A percentile compares a stretch with the other conserved stretches of the same genome.
These are phyloP conservation scores for Rauvolfia tetraphylla DNA, from an alignment of 257 asterid genomes.

Conservation along the genomic window DNA sequence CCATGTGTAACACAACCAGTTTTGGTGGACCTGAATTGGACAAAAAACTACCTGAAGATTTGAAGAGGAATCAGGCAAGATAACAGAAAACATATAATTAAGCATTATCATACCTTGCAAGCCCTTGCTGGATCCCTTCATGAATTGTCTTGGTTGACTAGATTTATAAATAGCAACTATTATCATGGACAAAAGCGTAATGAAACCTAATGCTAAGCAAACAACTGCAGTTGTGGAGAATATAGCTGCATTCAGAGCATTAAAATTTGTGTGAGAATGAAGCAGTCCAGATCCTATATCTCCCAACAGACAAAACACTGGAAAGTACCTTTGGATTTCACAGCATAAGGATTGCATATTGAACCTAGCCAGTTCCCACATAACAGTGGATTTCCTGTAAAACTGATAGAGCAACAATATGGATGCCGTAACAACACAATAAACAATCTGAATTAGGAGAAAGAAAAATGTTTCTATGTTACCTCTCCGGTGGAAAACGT, in stretches of 20 bases:
- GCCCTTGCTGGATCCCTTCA: slow-evolving; percentile 47
- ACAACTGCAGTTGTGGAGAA: slow-evolving; percentile 66
- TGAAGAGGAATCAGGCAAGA: neutral
- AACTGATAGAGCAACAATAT: slow-evolving; percentile 39
- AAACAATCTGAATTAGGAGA: neutral
- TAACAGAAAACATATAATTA: neutral
- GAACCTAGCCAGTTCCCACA: slow-evolving; percentile 95
- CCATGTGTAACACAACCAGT: slow-evolving; percentile 87
- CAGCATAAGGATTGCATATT: slow-evolving; percentile 59
- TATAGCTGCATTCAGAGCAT: slow-evolving; percentile 39
- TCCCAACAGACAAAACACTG: neutral
- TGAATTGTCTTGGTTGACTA: slow-evolving; percentile 43
- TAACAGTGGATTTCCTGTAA: slow-evolving; percentile 67
- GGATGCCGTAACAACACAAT: neutral
- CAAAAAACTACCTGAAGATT: neutral
- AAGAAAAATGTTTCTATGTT: neutral
- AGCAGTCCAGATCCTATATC: neutral
- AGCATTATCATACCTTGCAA: slow-evolving; percentile 37
- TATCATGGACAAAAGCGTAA: slow-evolving; percentile 63
- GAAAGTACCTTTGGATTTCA: slow-evolving; percentile 57
- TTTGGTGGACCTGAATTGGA: slow-evolving; percentile 56
- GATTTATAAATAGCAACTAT: slow-evolving; percentile 76
- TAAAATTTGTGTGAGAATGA: neutral
- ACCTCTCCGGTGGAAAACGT: slow-evolving; percentile 85
- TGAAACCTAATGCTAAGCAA: slow-evolving; percentile 60